Conservation (phyloP, 371 early-diverging fungal species). For the Fennellomyces sp. region DNA sequence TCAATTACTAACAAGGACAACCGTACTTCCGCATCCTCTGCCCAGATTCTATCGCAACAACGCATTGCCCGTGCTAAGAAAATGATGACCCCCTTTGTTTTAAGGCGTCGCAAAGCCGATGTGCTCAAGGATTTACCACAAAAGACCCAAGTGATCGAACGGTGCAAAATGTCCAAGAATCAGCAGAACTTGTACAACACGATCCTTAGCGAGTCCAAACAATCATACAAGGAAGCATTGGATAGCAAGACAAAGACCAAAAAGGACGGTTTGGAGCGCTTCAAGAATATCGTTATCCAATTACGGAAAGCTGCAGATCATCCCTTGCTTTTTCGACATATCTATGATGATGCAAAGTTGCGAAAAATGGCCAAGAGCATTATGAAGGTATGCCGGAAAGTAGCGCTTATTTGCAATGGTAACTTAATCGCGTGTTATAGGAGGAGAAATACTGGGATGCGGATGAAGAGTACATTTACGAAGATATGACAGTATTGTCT, state of each 20-base stretch:
- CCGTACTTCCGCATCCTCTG: constrained; percentile 10
- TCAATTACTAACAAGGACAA: constrained; percentile 16
- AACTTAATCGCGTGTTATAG: too few relatives aligned
- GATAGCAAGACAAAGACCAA: constrained; percentile 13
- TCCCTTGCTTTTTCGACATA: constrained; percentile 76
- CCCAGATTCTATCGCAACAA: constrained; percentile 54
- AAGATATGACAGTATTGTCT: constrained; percentile 85
- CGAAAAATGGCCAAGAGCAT: constrained; percentile 70
- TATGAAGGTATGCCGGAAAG: constrained; percentile 23
- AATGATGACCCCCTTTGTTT: constrained; percentile 83
- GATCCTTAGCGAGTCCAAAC: constrained; percentile 41
- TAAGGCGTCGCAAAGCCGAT: constrained; percentile 73
- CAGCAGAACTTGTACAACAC: constrained; percentile 50
- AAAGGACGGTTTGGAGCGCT: constrained; percentile 20
- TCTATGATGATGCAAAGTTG: constrained; percentile 61
- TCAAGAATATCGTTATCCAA: constrained; percentile 77
- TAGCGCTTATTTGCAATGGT: background rate
- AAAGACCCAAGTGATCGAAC: constrained; percentile 56
- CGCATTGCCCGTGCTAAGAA: constrained; percentile 71
- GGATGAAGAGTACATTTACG: constrained; percentile 71
- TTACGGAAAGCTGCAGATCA: constrained; percentile 89
- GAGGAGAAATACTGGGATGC: constrained; percentile 66
- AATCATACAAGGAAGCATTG: constrained; percentile 15
- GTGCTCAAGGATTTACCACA: constrained; percentile 72
- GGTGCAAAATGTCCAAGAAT: constrained; percentile 41